These are phyloP conservation scores for Coniochaeta sp. DNA, from an alignment of 2,329 filamentous ascomycete genomes.

Conservation along the genomic window DNA sequence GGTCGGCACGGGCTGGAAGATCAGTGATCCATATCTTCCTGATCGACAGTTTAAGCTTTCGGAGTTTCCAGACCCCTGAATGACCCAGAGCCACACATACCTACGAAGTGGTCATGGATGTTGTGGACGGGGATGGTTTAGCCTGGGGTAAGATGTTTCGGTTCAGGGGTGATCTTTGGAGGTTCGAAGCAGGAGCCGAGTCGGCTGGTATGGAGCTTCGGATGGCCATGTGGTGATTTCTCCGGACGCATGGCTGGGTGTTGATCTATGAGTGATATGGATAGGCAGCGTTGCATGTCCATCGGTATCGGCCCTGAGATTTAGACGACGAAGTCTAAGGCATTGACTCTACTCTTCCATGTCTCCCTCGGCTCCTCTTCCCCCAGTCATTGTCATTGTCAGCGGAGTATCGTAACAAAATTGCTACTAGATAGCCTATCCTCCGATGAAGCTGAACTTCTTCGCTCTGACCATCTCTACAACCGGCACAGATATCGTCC, in stretches of 20 bases:
- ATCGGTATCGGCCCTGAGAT: too few species aligned
- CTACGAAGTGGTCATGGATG: neutral
- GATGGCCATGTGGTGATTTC: neutral
- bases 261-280: too few species aligned
- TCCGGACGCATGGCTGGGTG: too few species aligned
- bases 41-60: neutral
- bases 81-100: neutral
- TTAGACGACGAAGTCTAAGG: too few species aligned
- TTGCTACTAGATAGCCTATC: neutral
- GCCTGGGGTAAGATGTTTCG: neutral
- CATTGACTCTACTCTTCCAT: too few species aligned
- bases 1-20: neutral
- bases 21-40: slow-evolving; percentile 2
- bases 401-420: neutral
- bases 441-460: too few species aligned
- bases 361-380: too few species aligned
- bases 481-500: neutral
- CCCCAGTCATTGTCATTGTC: too few species aligned
- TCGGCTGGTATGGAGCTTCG: neutral
- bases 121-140: neutral
- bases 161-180: neutral
- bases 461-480: neutral
- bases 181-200: neutral
- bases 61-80: neutral
- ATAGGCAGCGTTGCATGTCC: too few species aligned